Conservation (phyloP, 2,329 filamentous ascomycete genomes). For the Aspergillus quadrilineatus region DNA sequence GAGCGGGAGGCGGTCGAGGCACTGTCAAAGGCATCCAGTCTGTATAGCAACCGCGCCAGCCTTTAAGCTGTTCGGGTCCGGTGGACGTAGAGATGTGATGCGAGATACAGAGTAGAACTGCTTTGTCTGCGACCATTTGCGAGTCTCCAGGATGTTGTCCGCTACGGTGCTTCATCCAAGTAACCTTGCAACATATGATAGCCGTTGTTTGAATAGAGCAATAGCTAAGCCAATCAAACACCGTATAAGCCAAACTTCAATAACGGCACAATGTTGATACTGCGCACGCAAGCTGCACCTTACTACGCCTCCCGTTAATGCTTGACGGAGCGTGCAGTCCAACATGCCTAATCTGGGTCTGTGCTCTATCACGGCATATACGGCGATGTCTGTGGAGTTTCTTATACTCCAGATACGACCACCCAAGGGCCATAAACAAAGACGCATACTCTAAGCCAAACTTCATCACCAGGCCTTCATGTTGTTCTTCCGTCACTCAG, state of each 20-base stretch:
- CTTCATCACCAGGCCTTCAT: neutral
- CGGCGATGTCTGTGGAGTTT: neutral
- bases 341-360: neutral
- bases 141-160: no score
- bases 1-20: slow-evolving; percentile 8
- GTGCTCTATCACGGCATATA: no score
- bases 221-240: no score
- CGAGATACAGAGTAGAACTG: neutral
- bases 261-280: no score
- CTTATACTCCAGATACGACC: neutral
- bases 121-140: no score
- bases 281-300: neutral
- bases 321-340: neutral
- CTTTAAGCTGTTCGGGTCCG: neutral
- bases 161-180: no score
- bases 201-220: no score
- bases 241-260: no score
- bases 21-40: neutral
- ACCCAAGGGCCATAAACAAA: neutral
- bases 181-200: no score
- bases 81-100: slow-evolving; percentile 6
- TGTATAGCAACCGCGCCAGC: slow-evolving; percentile 4
- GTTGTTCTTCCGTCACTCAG: neutral
- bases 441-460: neutral
- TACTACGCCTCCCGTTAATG: neutral